Percentiles rank a stretch among this genome's conserved stretches.
These are phyloP conservation scores for Mortierella sp. DNA, from an alignment of 371 early-diverging fungal species.

Conservation along the genomic window DNA sequence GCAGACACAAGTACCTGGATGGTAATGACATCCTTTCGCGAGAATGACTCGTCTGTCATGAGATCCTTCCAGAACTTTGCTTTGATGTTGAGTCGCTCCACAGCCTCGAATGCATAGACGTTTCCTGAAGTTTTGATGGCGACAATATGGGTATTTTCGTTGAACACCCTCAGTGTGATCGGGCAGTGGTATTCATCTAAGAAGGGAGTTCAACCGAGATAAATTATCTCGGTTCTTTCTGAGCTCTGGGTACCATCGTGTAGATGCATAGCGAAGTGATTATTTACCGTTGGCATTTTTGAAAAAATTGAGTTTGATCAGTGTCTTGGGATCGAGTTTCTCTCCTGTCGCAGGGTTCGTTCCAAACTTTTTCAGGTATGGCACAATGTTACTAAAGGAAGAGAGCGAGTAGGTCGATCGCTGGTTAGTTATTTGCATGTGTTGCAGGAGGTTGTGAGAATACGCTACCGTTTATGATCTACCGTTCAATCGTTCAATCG, in stretches of 20 bases:
- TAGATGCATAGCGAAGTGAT: background rate
- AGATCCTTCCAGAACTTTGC: slow-evolving; percentile 90
- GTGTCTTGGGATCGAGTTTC: slow-evolving; percentile 76
- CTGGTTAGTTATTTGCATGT: background rate
- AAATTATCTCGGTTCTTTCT: background rate
- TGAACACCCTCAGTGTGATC: slow-evolving; percentile 90
- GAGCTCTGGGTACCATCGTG: background rate
- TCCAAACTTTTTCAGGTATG: slow-evolving; percentile 88
- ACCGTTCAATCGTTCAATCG: background rate
- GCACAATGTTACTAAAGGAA: slow-evolving; percentile 77
- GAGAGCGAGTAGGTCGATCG: background rate
- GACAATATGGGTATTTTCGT: slow-evolving; percentile 91
- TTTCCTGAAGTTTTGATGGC: slow-evolving; percentile 91
- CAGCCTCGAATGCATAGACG: slow-evolving; percentile 90
- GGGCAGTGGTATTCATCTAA: slow-evolving; percentile 88
- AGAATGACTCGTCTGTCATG: slow-evolving; percentile 90
- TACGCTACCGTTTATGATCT: background rate
- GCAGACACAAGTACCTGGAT: slow-evolving; percentile 67
- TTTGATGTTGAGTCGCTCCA: slow-evolving; percentile 90
- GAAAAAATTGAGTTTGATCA: slow-evolving; percentile 84
- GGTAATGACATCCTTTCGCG: slow-evolving; percentile 88
- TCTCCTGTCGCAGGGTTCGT: slow-evolving; percentile 93
- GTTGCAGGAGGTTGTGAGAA: background rate
- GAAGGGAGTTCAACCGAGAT: background rate
- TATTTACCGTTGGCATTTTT: slow-evolving; percentile 81